Percentiles rank a stretch among this genome's conserved stretches.
phyloP scores from a whole-genome alignment of 805 yeast species.

The Spathaspora gorwiae region DNA sequence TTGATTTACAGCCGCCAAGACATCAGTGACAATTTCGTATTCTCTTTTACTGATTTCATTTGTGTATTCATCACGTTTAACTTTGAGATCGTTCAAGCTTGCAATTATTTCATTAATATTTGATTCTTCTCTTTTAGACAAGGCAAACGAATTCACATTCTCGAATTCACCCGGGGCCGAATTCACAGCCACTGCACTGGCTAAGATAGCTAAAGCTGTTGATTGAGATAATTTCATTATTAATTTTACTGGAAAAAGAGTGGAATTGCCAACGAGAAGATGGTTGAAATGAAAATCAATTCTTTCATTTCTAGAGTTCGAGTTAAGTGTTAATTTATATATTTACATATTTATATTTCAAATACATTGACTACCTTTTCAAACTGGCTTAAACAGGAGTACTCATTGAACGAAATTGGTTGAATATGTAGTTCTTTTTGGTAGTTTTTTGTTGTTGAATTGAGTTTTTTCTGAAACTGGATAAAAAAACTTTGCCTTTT shows the following conservation, averaged over 20 bases:
- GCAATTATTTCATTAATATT: constrained; percentile 18
- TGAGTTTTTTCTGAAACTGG: too few relatives aligned
- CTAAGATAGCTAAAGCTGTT: constrained; percentile 25
- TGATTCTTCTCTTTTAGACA: constrained; percentile 11
- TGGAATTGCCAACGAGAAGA: not conserved
- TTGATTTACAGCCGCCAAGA: constrained; percentile 32
- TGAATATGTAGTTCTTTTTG: too few relatives aligned
- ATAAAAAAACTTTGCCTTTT: too few relatives aligned
- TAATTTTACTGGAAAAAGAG: not conserved
- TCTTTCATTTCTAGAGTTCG: too few relatives aligned
- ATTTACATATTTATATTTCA: too few relatives aligned
- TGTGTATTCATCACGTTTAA: constrained; percentile 26
- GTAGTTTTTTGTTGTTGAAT: too few relatives aligned
- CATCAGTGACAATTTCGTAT: constrained; percentile 35
- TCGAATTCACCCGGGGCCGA: constrained; percentile 30
- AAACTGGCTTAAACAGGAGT: too few relatives aligned
- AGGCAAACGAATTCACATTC: not conserved
- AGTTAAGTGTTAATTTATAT: too few relatives aligned
- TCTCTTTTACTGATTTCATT: constrained; percentile 31
- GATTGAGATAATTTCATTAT: constrained; percentile 30
- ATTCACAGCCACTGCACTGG: constrained; percentile 19
- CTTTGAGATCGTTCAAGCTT: constrained; percentile 18
- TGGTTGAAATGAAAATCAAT: too few relatives aligned
- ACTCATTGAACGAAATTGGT: too few relatives aligned
- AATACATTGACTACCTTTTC: too few relatives aligned